These are phyloP conservation scores for Stereum hirsutum DNA, from an alignment of 1,284 basidiomycete species.

Conservation along the genomic window DNA sequence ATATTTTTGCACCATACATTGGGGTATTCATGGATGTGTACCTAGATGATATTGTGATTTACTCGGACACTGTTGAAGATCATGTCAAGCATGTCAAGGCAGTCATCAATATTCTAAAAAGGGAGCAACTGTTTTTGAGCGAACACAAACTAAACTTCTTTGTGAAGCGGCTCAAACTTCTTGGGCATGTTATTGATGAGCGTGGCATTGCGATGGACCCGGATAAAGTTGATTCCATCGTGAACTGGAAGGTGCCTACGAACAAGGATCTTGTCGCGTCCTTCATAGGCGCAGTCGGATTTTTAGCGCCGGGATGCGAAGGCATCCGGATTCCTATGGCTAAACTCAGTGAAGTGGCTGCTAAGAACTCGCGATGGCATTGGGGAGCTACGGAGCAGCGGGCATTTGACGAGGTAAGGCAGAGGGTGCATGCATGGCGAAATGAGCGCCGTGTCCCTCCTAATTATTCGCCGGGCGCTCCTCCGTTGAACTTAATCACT, in stretches of 20 bases:
- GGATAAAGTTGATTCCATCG: conserved; percentile 19
- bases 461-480: conserved; percentile 13
- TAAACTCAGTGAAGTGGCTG: conserved; percentile 11
- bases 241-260: conserved; percentile 21
- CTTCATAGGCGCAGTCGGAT: conserved; percentile 20
- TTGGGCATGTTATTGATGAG: conserved; percentile 21
- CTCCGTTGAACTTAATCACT: conserved; percentile 10
- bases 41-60: conserved; percentile 24
- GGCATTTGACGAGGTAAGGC: conserved; percentile 20
- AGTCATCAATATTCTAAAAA: conserved; percentile 15
- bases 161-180: conserved; percentile 14
- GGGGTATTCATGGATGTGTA: conserved; percentile 20
- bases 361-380: conserved; percentile 6
- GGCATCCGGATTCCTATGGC: conserved; percentile 15
- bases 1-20: conserved; percentile 19
- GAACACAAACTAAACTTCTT: conserved; percentile 21
- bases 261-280: conserved; percentile 11
- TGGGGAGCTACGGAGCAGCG: conserved; percentile 18
- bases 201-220: conserved; percentile 23
- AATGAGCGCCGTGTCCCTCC: conserved; percentile 14
- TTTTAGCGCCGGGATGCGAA: conserved; percentile 13
- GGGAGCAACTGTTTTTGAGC: conserved; percentile 16
- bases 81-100: conserved; percentile 19
- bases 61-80: conserved; percentile 15
- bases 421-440: conserved; percentile 12